Percentiles rank a stretch among this genome's conserved stretches.
Conservation (phyloP, 306 rosid species). For the Neltuma alba region DNA sequence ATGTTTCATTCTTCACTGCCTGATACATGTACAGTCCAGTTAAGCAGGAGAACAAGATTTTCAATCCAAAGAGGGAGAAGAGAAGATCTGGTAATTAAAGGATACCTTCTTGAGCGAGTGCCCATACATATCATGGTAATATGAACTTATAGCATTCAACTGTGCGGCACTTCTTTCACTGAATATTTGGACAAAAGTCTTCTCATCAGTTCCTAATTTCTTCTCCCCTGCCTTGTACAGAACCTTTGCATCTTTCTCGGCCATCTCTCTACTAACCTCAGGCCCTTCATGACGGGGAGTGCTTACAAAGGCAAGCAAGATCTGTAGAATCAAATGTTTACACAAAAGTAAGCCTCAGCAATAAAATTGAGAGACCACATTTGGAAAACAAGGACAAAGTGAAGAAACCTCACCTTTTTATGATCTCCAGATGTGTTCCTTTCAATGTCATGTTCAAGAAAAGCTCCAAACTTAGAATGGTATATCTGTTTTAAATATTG, state of each 20-base stretch:
- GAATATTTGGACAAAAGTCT: slow-evolving; percentile 59
- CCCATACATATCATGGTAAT: slow-evolving; percentile 54
- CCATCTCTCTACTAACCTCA: slow-evolving; percentile 55
- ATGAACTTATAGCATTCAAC: slow-evolving; percentile 54
- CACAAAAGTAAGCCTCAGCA: slow-evolving; percentile 16
- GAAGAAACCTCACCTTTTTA: slow-evolving; percentile 54
- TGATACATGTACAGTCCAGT: slow-evolving; percentile 33
- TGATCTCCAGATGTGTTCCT: slow-evolving; percentile 60
- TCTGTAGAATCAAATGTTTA: slow-evolving; percentile 39
- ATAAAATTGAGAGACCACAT: no score
- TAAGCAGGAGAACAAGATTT: slow-evolving; percentile 31
- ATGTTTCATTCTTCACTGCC: slow-evolving; percentile 74
- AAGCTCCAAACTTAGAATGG: slow-evolving; percentile 48
- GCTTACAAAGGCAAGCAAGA: slow-evolving; percentile 64
- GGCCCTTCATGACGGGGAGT: slow-evolving; percentile 71
- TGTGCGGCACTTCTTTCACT: slow-evolving; percentile 72
- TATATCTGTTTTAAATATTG: slow-evolving; percentile 72
- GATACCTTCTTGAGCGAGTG: slow-evolving; percentile 66
- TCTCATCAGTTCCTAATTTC: slow-evolving; percentile 58
- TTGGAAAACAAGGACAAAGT: no score
- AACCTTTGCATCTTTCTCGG: slow-evolving; percentile 44
- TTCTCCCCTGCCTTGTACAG: slow-evolving; percentile 61
- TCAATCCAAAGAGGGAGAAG: slow-evolving; percentile 18
- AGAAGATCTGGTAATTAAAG: neutral
- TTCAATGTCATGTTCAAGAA: slow-evolving; percentile 66